These are phyloP conservation scores for Raffaelea deltoideospora DNA, from an alignment of 2,329 filamentous ascomycete species.

Conservation along the genomic window DNA sequence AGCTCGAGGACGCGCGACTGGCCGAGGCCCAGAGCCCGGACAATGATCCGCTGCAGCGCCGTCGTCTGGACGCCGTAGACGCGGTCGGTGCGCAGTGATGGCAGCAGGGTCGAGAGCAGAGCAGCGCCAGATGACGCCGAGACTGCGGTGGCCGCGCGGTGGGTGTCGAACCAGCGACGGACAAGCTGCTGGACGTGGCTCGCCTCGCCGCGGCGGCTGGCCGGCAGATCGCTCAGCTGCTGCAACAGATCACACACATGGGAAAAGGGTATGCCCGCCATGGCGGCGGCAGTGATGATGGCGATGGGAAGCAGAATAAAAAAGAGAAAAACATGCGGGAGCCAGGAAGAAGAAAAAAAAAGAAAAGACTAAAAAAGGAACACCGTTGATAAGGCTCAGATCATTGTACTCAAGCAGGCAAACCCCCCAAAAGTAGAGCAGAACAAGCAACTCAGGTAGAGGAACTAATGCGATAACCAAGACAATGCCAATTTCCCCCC, in stretches of 20 bases:
- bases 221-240: conserved; percentile 35
- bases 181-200: conserved; percentile 20
- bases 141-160: conserved; percentile 25
- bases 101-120: conserved; percentile 61
- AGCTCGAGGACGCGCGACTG: conserved; percentile 45
- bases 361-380: no score
- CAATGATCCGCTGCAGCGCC: conserved; percentile 51
- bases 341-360: neutral
- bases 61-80: conserved; percentile 56
- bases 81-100: conserved; percentile 60
- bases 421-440: no score
- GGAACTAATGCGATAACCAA: no score
- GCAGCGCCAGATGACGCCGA: conserved; percentile 25
- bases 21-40: conserved; percentile 50
- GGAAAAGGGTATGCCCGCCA: conserved; percentile 53
- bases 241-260: conserved; percentile 62
- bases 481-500: no score
- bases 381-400: no score
- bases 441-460: no score
- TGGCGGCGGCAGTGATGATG: conserved; percentile 38
- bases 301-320: neutral
- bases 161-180: conserved; percentile 51
- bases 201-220: conserved; percentile 14
- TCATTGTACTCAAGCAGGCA: no score
- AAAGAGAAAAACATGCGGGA: neutral